Base-by-base conservation (phyloP, 2,329 filamentous ascomycete species). In the Pseudodiploospora longispora region DNA sequence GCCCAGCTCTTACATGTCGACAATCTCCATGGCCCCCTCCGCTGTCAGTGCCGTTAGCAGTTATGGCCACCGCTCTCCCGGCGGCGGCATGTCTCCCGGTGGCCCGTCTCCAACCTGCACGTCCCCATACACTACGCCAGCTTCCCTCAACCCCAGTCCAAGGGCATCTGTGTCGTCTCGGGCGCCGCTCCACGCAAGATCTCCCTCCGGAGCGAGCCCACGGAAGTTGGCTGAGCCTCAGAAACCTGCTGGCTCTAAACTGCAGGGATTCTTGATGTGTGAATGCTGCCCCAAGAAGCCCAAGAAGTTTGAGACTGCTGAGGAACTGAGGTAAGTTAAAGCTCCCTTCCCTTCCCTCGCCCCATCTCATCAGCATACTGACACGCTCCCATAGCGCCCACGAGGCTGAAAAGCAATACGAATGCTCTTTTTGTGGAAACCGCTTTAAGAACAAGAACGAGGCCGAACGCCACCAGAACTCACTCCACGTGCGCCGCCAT, bases 401-500 rank as follows among this genome's bases (percentile, higher is more conserved):
- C 62, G 87, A 93, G 65, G 82, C 87, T 59, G 93, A 97, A 65
- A 97, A 97, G 65, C 91, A 97, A 65, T 97, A 96, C 63, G 87
- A 87, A 50, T 97, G 91, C 64, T 77, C 81, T 29, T 97, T 87
- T 62, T 97, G 91, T 63, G 85, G 85, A 36, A 96, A 96, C 61
- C 82, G 91, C 8, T 97, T 97, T 72, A 97, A 97, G 68, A 97
- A 97, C 69, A 97, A 97, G 68, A 97, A 97, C 57, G 93, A 97
- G 68, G 90, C 90, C 3, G 91, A 97, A 64, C 81, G 93, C 30
- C 91, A 97, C 61, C 90, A 95, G 59, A 97, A 96, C 59, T 95
- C 90, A 10, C 78, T 97, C 8, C 91, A 97, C 63, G 76, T 97
- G 6, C 82, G 91, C 31, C 83, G 85, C 27, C 89, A 97, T 67